Evolutionary conservation across 2,329 filamentous ascomycete species (phyloP).

Genomic region (Aulographum hederae): DNA sequence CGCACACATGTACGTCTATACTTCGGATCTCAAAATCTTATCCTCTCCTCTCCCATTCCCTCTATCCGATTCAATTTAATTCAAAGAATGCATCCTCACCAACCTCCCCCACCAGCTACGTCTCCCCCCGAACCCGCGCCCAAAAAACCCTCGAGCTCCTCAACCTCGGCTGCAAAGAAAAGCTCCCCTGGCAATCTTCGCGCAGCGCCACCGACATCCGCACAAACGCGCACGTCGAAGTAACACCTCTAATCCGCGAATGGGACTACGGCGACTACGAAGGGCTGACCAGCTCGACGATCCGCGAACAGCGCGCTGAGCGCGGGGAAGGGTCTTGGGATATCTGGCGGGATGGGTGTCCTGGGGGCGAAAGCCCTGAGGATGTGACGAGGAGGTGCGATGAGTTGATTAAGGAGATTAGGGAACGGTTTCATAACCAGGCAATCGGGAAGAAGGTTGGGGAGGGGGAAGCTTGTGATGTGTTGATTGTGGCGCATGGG

Average conservation of each 20-base stretch:
- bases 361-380: constrained; percentile 60
- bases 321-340: constrained; percentile 50
- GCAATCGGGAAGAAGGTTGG: constrained; percentile 11
- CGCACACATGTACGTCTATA: constrained; percentile 53
- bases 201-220: constrained; percentile 10
- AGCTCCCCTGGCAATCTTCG: constrained; percentile 48
- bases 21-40: no score
- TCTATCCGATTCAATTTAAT: neutral
- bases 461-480: constrained; percentile 34
- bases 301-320: constrained; percentile 25
- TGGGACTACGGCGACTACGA: constrained; percentile 49
- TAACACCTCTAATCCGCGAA: constrained; percentile 35
- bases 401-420: constrained; percentile 52
- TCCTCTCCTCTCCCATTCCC: constrained; percentile 1
- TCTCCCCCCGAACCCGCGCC: constrained; percentile 69
- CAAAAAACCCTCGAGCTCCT: constrained; percentile 84
- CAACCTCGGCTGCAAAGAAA: constrained; percentile 48
- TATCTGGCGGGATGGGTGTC: constrained; percentile 75
- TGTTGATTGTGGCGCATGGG: constrained; percentile 69
- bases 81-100: neutral
- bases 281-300: constrained; percentile 34
- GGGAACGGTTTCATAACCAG: constrained; percentile 23
- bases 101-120: constrained; percentile 47
- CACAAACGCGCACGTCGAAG: constrained; percentile 24
- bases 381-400: constrained; percentile 57